phyloP scores from a whole-genome alignment of 345 rosid genomes.

The Salix purpurea region DNA sequence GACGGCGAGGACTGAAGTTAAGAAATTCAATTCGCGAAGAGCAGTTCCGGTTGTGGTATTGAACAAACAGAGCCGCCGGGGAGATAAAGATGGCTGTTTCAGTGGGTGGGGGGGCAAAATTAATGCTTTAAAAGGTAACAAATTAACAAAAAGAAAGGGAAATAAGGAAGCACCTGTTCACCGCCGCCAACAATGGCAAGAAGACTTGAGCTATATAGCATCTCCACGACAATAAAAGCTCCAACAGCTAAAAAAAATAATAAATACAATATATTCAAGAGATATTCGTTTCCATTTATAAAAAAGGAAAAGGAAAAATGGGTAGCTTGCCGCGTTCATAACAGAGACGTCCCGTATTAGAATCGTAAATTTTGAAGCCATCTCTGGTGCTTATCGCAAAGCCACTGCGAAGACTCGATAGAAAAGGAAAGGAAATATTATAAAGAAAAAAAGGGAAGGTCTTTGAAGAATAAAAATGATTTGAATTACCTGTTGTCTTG shows the following conservation, averaged over 20 bases:
- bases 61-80: conserved; percentile 75
- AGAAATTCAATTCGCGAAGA: conserved; percentile 65
- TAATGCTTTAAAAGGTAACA: not conserved
- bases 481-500: conserved; percentile 62
- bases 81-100: conserved; percentile 72
- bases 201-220: conserved; percentile 84
- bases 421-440: not conserved
- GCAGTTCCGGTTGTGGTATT: conserved; percentile 59
- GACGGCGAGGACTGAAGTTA: conserved; percentile 80
- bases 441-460: not conserved
- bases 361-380: conserved; percentile 73
- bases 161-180: conserved; percentile 58
- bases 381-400: conserved; percentile 68
- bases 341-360: conserved; percentile 72
- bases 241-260: conserved; percentile 52
- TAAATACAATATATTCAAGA: not conserved
- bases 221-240: conserved; percentile 73
- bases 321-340: conserved; percentile 63
- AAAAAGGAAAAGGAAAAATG: not conserved
- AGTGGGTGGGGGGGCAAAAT: not conserved
- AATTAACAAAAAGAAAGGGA: not conserved
- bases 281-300: not conserved
- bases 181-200: conserved; percentile 97
- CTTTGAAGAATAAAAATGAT: not conserved
- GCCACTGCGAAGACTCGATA: conserved; percentile 39